These are phyloP conservation scores for Aspergillus baeticus DNA, from an alignment of 495 filamentous ascomycete species.

Conservation along the genomic window DNA sequence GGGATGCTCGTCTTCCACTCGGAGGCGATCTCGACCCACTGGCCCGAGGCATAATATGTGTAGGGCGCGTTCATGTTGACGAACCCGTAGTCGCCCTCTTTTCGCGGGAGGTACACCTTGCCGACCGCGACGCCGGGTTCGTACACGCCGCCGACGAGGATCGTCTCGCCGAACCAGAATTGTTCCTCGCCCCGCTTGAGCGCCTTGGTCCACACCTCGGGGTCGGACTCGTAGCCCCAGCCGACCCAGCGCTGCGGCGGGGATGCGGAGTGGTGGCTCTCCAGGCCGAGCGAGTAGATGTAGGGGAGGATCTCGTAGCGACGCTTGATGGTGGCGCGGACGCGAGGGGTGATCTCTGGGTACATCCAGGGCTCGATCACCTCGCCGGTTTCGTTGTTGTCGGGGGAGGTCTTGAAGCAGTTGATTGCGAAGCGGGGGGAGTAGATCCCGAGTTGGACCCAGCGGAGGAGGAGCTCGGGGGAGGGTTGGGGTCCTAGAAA, in stretches of 20 bases:
- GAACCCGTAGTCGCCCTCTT: slow-evolving; percentile 52
- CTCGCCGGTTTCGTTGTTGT: slow-evolving; percentile 60
- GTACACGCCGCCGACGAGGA: slow-evolving; percentile 66
- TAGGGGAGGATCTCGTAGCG: slow-evolving; percentile 70
- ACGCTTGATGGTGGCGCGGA: slow-evolving; percentile 63
- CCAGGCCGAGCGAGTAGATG: slow-evolving; percentile 60
- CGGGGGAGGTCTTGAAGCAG: slow-evolving; percentile 66
- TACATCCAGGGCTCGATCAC: slow-evolving; percentile 77
- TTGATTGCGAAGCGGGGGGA: slow-evolving; percentile 71
- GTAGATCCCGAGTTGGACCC: slow-evolving; percentile 68
- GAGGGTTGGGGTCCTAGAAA: slow-evolving; percentile 59
- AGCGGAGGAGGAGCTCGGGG: slow-evolving; percentile 66
- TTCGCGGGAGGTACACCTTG: slow-evolving; percentile 59
- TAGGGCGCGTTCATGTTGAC: slow-evolving; percentile 62
- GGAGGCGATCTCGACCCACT: slow-evolving; percentile 58
- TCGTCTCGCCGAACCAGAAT: slow-evolving; percentile 68
- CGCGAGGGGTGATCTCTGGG: slow-evolving; percentile 55
- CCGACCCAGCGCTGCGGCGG: slow-evolving; percentile 68
- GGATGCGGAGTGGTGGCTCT: slow-evolving; percentile 54
- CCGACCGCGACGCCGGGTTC: slow-evolving; percentile 51
- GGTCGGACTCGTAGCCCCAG: slow-evolving; percentile 65
- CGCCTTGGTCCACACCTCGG: slow-evolving; percentile 57
- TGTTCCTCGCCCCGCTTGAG: slow-evolving; percentile 60
- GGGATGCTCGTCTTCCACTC: slow-evolving; percentile 61
- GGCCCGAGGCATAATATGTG: slow-evolving; percentile 55